Conservation (phyloP, 1,284 basidiomycete species). For the Sporisorium iseilematis-ciliati region DNA sequence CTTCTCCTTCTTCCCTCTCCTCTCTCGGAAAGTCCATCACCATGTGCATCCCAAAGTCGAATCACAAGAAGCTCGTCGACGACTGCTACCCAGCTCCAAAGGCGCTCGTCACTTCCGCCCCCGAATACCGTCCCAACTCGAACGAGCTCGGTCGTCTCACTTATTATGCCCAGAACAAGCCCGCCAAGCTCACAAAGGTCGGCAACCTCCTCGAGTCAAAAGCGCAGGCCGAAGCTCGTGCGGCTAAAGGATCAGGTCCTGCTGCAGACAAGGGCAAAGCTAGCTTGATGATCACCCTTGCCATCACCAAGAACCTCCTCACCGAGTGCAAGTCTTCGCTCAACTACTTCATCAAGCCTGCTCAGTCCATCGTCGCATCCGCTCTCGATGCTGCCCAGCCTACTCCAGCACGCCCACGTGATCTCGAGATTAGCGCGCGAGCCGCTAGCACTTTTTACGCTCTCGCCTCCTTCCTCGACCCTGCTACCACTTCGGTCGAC, state of each 20-base stretch:
- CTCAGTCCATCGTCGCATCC: constrained; percentile 80
- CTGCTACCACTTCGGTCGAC: constrained; percentile 75
- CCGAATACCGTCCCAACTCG: constrained; percentile 75
- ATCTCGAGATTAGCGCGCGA: constrained; percentile 86
- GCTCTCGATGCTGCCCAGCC: constrained; percentile 76
- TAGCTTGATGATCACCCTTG: constrained; percentile 85
- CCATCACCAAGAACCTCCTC: constrained; percentile 85
- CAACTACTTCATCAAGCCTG: constrained; percentile 81
- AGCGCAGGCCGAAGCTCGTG: constrained; percentile 76
- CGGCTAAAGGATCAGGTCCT: constrained; percentile 77
- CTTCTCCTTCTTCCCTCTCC: neutral
- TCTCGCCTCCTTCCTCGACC: constrained; percentile 92
- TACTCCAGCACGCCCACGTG: constrained; percentile 69
- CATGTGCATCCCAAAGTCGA: constrained; percentile 76
- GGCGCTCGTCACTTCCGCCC: constrained; percentile 79
- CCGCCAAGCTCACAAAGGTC: constrained; percentile 88
- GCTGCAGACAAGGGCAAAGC: constrained; percentile 79
- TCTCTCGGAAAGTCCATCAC: neutral
- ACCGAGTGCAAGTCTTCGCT: constrained; percentile 90
- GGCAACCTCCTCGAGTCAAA: constrained; percentile 85
- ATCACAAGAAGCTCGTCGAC: constrained; percentile 86
- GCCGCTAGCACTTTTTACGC: constrained; percentile 88
- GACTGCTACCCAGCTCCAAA: constrained; percentile 91
- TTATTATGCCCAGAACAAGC: constrained; percentile 91
- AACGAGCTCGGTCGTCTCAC: constrained; percentile 92